Evolutionary conservation across 441 rosid species (phyloP).

Genomic region (Erysimum cheiri): DNA sequence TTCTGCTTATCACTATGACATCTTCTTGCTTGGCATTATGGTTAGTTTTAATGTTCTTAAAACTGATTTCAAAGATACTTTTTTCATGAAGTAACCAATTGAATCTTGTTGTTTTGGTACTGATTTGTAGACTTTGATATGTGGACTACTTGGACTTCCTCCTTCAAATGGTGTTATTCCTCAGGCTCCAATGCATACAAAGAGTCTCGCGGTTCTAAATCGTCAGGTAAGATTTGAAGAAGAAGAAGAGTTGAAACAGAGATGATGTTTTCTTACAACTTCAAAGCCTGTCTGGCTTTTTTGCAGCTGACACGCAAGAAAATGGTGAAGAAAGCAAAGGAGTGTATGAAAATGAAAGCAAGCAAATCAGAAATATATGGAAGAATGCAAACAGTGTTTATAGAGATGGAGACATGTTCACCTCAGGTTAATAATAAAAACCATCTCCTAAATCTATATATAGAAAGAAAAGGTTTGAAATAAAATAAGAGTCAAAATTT

Average conservation of each 20-base stretch:
- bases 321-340: constrained; percentile 75
- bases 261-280: constrained; percentile 3
- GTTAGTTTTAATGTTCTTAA: constrained; percentile 41
- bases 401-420: constrained; percentile 66
- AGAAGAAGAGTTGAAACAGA: constrained; percentile 2
- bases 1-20: constrained; percentile 82
- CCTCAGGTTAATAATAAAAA: constrained; percentile 53
- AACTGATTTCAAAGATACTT: neutral
- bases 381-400: constrained; percentile 74
- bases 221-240: constrained; percentile 55
- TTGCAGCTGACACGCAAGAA: constrained; percentile 67
- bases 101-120: constrained; percentile 16
- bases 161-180: constrained; percentile 91
- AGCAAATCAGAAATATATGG: constrained; percentile 76
- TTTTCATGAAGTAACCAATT: neutral
- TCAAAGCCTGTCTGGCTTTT: constrained; percentile 14
- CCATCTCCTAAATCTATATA: too few relatives aligned
- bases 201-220: constrained; percentile 80
- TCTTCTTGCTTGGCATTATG: constrained; percentile 71
- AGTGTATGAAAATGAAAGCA: constrained; percentile 61
- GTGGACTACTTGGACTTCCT: constrained; percentile 87
- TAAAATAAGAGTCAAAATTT: neutral
- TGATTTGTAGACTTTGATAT: constrained; percentile 64
- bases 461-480: neutral
- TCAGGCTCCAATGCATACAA: constrained; percentile 92